phyloP scores from a whole-genome alignment of 2,329 filamentous ascomycete genomes.

The Volutella citrinella region DNA sequence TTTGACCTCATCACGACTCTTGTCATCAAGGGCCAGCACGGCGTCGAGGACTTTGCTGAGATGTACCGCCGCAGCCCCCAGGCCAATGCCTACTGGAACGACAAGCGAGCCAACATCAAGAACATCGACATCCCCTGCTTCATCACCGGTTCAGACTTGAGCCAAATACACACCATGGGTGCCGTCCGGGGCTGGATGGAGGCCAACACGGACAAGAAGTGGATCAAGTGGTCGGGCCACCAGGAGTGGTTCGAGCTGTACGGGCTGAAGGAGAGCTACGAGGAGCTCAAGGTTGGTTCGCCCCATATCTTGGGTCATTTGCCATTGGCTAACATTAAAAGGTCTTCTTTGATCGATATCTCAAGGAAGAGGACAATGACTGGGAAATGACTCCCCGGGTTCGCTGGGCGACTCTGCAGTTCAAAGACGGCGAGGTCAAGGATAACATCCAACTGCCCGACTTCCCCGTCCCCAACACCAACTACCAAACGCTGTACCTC shows the following conservation, averaged over 20 bases:
- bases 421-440: slow-evolving; percentile 16
- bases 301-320: not conserved
- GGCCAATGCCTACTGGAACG: slow-evolving; percentile 7
- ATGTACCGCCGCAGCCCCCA: slow-evolving; percentile 6
- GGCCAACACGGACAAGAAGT: slow-evolving; percentile 16
- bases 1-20: slow-evolving; percentile 6
- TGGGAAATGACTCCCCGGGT: slow-evolving; percentile 32
- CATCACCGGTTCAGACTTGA: slow-evolving; percentile 17
- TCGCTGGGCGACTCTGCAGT: slow-evolving; percentile 18
- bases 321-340: not conserved
- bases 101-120: slow-evolving; percentile 11
- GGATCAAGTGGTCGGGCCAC: slow-evolving; percentile 17
- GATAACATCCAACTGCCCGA: slow-evolving; percentile 13
- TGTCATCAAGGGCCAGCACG: slow-evolving; percentile 5
- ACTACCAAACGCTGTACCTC: slow-evolving; percentile 2
- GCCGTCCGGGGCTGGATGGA: slow-evolving; percentile 19
- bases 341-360: slow-evolving; percentile 19
- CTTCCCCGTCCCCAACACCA: slow-evolving; percentile 9
- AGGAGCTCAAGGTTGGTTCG: slow-evolving; percentile 5
- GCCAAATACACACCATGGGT: slow-evolving; percentile 22
- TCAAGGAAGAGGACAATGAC: slow-evolving; percentile 38
- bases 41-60: slow-evolving; percentile 5
- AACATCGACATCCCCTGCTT: slow-evolving; percentile 17
- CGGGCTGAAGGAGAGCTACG: slow-evolving; percentile 3
- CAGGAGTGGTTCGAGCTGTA: slow-evolving; percentile 20